Base-by-base conservation (phyloP, 2,329 filamentous ascomycete species). In the Epichloe gansuensis region DNA sequence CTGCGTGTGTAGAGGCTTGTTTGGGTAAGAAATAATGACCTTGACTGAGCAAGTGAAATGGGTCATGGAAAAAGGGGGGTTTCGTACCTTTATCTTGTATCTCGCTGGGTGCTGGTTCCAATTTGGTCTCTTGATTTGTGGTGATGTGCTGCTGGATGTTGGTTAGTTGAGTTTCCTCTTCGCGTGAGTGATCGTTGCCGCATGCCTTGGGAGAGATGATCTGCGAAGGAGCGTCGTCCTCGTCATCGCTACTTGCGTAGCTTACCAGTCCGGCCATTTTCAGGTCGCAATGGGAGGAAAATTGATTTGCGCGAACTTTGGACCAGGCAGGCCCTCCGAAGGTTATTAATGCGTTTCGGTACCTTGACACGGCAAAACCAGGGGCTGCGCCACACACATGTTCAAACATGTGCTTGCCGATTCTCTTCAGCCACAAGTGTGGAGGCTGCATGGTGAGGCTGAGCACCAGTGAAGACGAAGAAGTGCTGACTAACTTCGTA, bases 221-320 rank as follows among this genome's bases (percentile, higher is more conserved):
- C 35, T 50, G 42, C 17, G 15, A 44, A 23, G 51, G 36, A 23
- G 11, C 31, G 2, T 70, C 71, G 3, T 72, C 69, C 5, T 75
- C 74, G 2, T 76, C 75, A 43, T 76, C 74, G 51, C 74, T 77
- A 57, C 75, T 78, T 13, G 68, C 73, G 55, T 78, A 78, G 36
- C 60, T 67, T 7, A 78, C 75, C 12, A 78, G 68, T 1, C 68
- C 73, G 44, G 67, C 68, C 71, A 74, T 70, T 12, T 39, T 17
- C 13, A 34, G 2, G 23, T 25, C 17, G n/a, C 45, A 41, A 56
- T 38, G 41, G 47, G 36, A 36, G 35, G 8, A 48, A 42, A n/a
- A 11, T 31, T 11, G 8, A 31, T 31, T 21, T 40, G 23, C 13
- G 44, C n/a, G 21, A 17, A 31, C 31, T 31, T 4, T 31, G 27